Percentiles rank a stretch among this genome's conserved stretches.
Evolutionary conservation across 2,329 filamentous ascomycete genomes (phyloP).

Genomic region (Tothia fuscella): DNA sequence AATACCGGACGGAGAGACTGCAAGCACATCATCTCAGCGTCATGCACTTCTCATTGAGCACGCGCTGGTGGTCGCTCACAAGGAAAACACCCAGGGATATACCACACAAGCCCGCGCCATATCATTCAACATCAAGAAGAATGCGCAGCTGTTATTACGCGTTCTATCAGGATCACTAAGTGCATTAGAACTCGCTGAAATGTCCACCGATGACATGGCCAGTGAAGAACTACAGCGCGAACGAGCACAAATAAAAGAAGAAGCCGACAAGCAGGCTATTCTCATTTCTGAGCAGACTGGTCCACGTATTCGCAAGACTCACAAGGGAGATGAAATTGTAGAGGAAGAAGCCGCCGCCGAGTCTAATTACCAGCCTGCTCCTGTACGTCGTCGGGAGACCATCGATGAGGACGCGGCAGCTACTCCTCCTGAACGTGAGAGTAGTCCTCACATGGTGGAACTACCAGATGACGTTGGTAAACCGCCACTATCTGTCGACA

Average conservation of each 20-base stretch:
- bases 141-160: constrained; percentile 62
- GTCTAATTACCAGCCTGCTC: constrained; percentile 12
- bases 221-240: constrained; percentile 77
- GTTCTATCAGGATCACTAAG: constrained; percentile 62
- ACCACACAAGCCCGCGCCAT: constrained; percentile 60
- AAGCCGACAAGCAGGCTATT: constrained; percentile 72
- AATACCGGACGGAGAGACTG: constrained; percentile 50
- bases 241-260: constrained; percentile 64
- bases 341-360: constrained; percentile 39
- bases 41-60: constrained; percentile 74
- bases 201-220: constrained; percentile 84
- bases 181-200: constrained; percentile 67
- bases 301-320: constrained; percentile 73
- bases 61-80: constrained; percentile 44
- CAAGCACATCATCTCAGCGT: constrained; percentile 53
- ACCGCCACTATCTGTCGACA: constrained; percentile 24
- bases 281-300: constrained; percentile 60
- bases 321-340: constrained; percentile 88
- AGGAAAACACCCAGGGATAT: constrained; percentile 45
- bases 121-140: constrained; percentile 79
- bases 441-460: constrained; percentile 17
- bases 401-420: constrained; percentile 9
- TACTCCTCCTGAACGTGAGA: constrained; percentile 10
- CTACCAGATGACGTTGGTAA: constrained; percentile 22
- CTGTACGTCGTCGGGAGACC: constrained; percentile 6